Evolutionary conservation across 306 rosid species (phyloP), one percentile per base, ranked within the genome.

Genomic region (Luffa aegyptiaca): DNA sequence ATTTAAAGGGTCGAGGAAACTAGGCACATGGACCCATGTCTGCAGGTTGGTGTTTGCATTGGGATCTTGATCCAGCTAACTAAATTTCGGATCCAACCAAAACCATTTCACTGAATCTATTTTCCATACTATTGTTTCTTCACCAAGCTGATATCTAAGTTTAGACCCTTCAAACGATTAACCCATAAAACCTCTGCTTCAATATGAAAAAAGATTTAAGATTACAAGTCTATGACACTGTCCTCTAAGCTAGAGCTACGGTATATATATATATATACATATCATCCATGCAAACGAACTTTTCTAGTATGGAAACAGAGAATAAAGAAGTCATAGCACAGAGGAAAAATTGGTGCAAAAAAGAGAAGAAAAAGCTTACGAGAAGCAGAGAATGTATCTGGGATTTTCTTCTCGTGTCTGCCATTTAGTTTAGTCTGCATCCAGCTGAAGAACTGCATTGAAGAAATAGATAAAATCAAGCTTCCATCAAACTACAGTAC

Each of bases 391-490:
- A 76, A 59, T 68, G 92, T 79, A 75, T 82, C 83, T 78, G 91
- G 81, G 83, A 79, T 91, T 83, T 83, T 89, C 82, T 53, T 86
- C 70, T 86, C 96, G 69, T 85, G 97, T 82, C 88, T 93, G 45
- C 93, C 94, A 76, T 82, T 81, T 64, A 96, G 87, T 84, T 89
- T 93, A 79, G 86, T 92, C 82, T 95, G 99, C 93, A 95, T 88
- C 98, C 99, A 96, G 71, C 92, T 77, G 78, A 96, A 86, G 81
- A 96, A 90, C 99, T 96, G 89, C 88, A 85, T 72, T 44, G 37
- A 80, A 52, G 10, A 44, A 80, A 74, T 45, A 39, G 59, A 70
- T 4, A 52, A 0, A 61, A 31, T 17, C 62, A 48, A 78, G 17
- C 8, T 49, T 14, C 61, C 57, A 46, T 73, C 26, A 36, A 57